phyloP scores from a whole-genome alignment of 164 flowering plant species.

The Cinnamomum micranthum region DNA sequence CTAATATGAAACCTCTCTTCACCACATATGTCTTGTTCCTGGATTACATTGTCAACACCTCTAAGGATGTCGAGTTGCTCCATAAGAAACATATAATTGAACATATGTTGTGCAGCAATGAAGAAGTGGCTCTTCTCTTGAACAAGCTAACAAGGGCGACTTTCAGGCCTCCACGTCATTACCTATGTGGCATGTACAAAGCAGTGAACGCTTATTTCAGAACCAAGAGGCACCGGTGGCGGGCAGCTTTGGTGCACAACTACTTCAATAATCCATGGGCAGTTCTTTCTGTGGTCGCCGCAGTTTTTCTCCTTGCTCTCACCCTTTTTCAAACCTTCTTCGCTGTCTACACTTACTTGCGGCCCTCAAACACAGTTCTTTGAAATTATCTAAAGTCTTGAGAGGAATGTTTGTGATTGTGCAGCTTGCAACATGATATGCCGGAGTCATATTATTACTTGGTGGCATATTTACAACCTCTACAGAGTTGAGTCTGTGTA shows the following conservation, averaged over 20 bases:
- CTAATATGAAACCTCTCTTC: constrained; percentile 36
- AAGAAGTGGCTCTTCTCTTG: constrained; percentile 47
- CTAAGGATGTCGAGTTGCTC: constrained; percentile 37
- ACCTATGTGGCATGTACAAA: not conserved
- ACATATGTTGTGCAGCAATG: constrained; percentile 44
- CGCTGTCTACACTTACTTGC: not conserved
- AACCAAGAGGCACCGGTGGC: constrained; percentile 17
- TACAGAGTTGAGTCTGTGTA: too few relatives aligned
- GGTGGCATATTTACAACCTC: too few relatives aligned
- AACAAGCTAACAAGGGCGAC: constrained; percentile 37
- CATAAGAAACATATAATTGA: constrained; percentile 36
- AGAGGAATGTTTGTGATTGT: too few relatives aligned
- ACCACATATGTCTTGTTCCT: constrained; percentile 46
- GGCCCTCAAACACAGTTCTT: not conserved
- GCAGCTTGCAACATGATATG: too few relatives aligned
- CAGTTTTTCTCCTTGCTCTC: not conserved
- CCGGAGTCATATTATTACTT: too few relatives aligned
- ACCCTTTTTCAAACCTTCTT: constrained; percentile 6
- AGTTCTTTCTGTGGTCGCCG: constrained; percentile 1
- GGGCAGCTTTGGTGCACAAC: constrained; percentile 11
- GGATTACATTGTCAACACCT: constrained; percentile 49
- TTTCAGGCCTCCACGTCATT: constrained; percentile 17
- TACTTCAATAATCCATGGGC: constrained; percentile 15
- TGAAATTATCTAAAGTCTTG: too few relatives aligned
- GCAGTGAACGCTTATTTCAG: not conserved